Base-by-base conservation (phyloP, 768 basidiomycete species). In the Cyathus striatus region DNA sequence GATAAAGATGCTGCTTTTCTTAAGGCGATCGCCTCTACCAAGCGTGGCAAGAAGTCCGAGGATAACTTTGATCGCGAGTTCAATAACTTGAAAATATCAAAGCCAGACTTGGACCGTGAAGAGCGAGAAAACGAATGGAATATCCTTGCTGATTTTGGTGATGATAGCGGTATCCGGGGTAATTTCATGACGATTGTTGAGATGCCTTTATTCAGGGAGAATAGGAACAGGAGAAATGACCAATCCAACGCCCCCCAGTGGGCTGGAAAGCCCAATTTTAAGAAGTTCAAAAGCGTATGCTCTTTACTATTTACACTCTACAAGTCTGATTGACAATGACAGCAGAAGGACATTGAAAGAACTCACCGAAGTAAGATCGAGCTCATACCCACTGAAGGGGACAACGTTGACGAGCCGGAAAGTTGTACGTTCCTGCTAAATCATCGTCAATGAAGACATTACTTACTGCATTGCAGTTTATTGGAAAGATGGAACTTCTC, bases 131-230 rank as follows among this genome's bases (percentile, higher is more conserved):
- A 73, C 33, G 70, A 74, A 36, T 85, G 81, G 82, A 70, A 65
- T 2, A 57, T 81, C 10, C 53, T 87, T 33, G 82, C 76, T 20
- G 79, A 82, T 27, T 83, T 87, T 56, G 82, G 76, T 18, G 78
- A 84, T 45, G 76, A 83, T 39, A 61, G 59, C 3, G 73, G 73
- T 44, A 32, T 89, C 26, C 59, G 82, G 35, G 87, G 87, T 0
- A 89, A 89, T 54, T 89, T 90, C 48, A 88, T 90, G 86, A 76
- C 85, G 2, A 75, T 88, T 22, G 62, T 84, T 23, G 82, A 86
- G 45, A 63, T 86, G 68, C 79, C 81, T 23, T 65, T 83, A 7
- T 71, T 64, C 54, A 68, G 64, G 45, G 52, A 58, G 34, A 50
- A 54, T 14, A 43, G 42, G 32, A 48, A 57, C 39, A 13, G 36